Base-by-base conservation (phyloP, 2,329 filamentous ascomycete genomes). In the Cercospora sp. region DNA sequence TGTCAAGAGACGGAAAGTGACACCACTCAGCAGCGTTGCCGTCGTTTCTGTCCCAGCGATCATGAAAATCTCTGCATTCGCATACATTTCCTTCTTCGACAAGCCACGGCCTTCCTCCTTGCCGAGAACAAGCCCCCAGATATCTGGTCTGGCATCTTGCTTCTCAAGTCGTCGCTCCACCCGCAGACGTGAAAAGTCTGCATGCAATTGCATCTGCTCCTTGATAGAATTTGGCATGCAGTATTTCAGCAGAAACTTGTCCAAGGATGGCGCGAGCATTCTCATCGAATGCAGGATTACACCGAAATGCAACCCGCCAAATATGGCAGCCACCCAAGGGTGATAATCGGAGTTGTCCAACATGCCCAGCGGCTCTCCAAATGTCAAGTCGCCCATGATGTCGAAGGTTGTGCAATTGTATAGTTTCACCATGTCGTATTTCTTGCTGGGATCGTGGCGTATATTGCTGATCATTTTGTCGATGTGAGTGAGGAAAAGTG, bases 11-110 rank as follows among this genome's bases (percentile, higher is more conserved):
- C 88, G 89, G 79, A 93, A 93, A 70, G 93, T 91, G 0, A 93
- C 85, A 2, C 88, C 84, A 1, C 86, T 85, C 0, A 93, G 83
- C 2, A 86, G 86, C 73, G 93, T 93, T 55, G 90, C 91, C 0
- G 91, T 94, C 0, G 91, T 94, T 78, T 94, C 91, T 2, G 87
- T 90, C 3, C 91, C 91, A 0, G 91, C 91, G 70, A 90, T 84
- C 69, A 83, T 81, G 58, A 81, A 72, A 5, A 77, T 64, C 5
- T 71, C 68, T 9, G 72, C 72, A 57, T 77, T 80, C 28, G 73
- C 67, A 26, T 76, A 72, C 67, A 80, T 77, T 63, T 81, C 78
- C 0, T 67, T 75, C 10, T 69, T 58, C 7, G 62, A 72, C 55
- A 77, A 65, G 9, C 69, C 72, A 28, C 64, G 63, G 55, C 70